phyloP scores from a whole-genome alignment of 2,329 filamentous ascomycete genomes.

The Diaporthe vexans region DNA sequence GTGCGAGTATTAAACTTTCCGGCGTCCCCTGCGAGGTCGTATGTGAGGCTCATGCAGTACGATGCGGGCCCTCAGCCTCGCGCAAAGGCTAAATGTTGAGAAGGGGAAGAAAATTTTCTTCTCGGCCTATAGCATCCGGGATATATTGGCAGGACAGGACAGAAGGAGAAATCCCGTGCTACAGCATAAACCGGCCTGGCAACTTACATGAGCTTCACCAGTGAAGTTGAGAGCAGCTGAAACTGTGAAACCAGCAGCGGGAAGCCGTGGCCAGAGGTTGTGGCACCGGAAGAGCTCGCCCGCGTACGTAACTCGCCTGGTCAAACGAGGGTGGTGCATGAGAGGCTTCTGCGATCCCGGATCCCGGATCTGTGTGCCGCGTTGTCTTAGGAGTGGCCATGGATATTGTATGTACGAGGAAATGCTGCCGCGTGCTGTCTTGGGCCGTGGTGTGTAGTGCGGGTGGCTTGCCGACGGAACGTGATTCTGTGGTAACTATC shows the following conservation, averaged over 20 bases:
- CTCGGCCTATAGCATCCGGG: conserved; percentile 33
- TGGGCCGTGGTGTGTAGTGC: neutral
- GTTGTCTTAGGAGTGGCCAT: conserved; percentile 4
- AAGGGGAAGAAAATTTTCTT: neutral
- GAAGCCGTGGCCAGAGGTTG: conserved; percentile 22
- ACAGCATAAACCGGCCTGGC: conserved; percentile 19
- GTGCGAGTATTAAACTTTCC: conserved; percentile 31
- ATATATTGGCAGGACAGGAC: conserved; percentile 21
- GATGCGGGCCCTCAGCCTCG: conserved; percentile 32
- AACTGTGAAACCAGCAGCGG: conserved; percentile 31
- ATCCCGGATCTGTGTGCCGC: conserved; percentile 14
- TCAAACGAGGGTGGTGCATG: conserved; percentile 24
- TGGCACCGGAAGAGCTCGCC: conserved; percentile 10
- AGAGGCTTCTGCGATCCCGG: neutral
- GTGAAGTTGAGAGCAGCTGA: conserved; percentile 28
- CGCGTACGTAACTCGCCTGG: conserved; percentile 33
- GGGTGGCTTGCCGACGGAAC: conserved; percentile 25
- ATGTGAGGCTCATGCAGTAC: conserved; percentile 32
- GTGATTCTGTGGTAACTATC: conserved; percentile 9
- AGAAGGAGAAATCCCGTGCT: neutral
- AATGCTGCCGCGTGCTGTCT: neutral
- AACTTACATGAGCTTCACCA: conserved; percentile 21
- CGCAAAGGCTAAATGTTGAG: conserved; percentile 23
- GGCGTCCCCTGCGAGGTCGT: conserved; percentile 21
- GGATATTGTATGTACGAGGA: neutral